These are phyloP conservation scores for Stromatinia cepivora DNA, from an alignment of 2,329 filamentous ascomycete genomes.

Conservation along the genomic window DNA sequence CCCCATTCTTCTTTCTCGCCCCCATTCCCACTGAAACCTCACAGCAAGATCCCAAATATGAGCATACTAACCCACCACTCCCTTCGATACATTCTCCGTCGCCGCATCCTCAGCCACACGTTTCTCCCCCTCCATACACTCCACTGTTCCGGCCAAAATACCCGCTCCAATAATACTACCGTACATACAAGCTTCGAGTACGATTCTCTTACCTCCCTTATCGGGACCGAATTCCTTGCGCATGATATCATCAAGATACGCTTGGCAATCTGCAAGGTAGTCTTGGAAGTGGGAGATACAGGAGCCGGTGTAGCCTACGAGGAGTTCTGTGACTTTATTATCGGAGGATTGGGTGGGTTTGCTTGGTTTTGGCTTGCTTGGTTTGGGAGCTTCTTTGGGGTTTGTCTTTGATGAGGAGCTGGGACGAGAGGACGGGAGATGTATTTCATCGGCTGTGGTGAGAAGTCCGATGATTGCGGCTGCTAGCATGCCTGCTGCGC, in stretches of 20 bases:
- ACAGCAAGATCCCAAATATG: too few relatives aligned
- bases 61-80: background rate
- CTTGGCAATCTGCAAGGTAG: slow-evolving; percentile 69
- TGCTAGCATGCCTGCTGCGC: slow-evolving; percentile 73
- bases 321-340: slow-evolving; percentile 53
- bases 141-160: slow-evolving; percentile 51
- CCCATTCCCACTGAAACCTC: background rate
- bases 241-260: slow-evolving; percentile 61
- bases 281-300: slow-evolving; percentile 79
- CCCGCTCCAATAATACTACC: slow-evolving; percentile 63
- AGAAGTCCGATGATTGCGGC: slow-evolving; percentile 71
- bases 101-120: background rate
- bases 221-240: slow-evolving; percentile 44
- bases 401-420: slow-evolving; percentile 22
- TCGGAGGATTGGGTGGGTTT: background rate
- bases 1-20: background rate
- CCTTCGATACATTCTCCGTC: background rate
- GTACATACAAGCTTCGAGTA: slow-evolving; percentile 58
- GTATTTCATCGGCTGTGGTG: slow-evolving; percentile 67
- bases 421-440: slow-evolving; percentile 26
- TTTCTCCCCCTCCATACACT: background rate
- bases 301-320: slow-evolving; percentile 77
- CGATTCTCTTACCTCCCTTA: slow-evolving; percentile 44
- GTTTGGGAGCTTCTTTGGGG: background rate
- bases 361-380: background rate